Conservation (phyloP, 192 early-diverging fungal species). For the Podila epicladia region DNA sequence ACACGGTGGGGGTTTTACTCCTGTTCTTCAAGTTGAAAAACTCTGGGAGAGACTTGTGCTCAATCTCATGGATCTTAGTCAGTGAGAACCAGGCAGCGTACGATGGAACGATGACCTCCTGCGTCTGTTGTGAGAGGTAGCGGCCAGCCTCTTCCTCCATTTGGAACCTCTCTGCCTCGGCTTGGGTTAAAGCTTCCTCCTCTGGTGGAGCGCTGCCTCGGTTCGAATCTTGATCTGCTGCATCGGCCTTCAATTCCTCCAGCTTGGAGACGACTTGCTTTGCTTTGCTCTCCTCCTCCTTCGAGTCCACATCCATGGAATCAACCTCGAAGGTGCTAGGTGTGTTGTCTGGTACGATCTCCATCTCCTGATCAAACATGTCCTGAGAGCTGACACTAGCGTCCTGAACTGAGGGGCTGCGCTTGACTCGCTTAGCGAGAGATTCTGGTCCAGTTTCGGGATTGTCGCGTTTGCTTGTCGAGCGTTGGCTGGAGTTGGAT, state of each 20-base stretch:
- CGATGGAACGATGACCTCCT: constrained; percentile 82
- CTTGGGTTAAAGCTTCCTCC: constrained; percentile 16
- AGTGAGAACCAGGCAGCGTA: constrained; percentile 96
- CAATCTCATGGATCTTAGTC: constrained; percentile 83
- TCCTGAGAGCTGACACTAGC: not conserved
- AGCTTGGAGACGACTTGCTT: constrained; percentile 14
- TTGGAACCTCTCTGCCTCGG: constrained; percentile 30
- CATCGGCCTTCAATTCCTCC: constrained; percentile 30
- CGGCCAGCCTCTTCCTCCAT: constrained; percentile 74
- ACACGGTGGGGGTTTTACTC: constrained; percentile 92
- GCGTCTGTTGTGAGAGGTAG: constrained; percentile 73
- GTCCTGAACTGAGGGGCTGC: constrained; percentile 32
- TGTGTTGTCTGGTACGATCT: constrained; percentile 33
- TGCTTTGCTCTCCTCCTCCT: constrained; percentile 10
- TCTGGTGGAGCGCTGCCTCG: constrained; percentile 8
- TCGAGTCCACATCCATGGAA: constrained; percentile 34
- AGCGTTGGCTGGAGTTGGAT: constrained; percentile 17
- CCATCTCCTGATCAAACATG: constrained; percentile 2
- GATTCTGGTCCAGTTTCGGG: constrained; percentile 21
- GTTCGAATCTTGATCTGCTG: constrained; percentile 15
- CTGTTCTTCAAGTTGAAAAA: constrained; percentile 95
- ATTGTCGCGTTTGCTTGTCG: constrained; percentile 43
- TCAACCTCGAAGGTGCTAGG: constrained; percentile 20
- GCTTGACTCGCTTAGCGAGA: constrained; percentile 38
- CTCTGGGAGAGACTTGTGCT: constrained; percentile 90